These are phyloP conservation scores for Scheffersomyces lignosus DNA, from an alignment of 805 yeast species.

Conservation along the genomic window DNA sequence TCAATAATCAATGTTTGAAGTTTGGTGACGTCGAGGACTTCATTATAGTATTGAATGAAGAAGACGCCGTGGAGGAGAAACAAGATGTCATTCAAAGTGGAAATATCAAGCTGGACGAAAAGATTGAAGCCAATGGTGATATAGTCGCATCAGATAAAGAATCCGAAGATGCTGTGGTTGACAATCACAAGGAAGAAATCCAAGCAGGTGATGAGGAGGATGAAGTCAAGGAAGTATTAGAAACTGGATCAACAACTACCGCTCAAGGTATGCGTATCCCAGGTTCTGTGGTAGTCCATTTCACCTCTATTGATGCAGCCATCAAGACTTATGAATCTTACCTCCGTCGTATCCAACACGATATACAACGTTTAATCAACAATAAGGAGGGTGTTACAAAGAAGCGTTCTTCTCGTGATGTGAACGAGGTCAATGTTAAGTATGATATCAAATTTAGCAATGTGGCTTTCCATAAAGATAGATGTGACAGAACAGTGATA, in stretches of 20 bases:
- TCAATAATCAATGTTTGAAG: constrained; percentile 31
- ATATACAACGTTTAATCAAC: constrained; percentile 12
- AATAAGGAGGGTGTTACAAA: background rate
- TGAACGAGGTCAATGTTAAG: constrained; percentile 10
- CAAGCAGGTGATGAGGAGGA: background rate
- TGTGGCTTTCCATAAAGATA: constrained; percentile 32
- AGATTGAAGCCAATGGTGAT: background rate
- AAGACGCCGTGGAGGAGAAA: background rate
- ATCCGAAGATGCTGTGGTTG: background rate
- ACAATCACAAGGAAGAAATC: too few relatives aligned
- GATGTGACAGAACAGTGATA: constrained; percentile 35
- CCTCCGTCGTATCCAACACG: constrained; percentile 19
- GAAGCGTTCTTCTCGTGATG: constrained; percentile 5
- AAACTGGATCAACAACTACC: background rate
- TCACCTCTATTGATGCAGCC: constrained; percentile 47
- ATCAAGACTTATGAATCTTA: constrained; percentile 43
- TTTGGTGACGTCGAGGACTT: constrained; percentile 45
- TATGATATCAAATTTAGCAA: constrained; percentile 14
- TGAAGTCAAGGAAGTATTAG: background rate
- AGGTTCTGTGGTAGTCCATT: constrained; percentile 30
- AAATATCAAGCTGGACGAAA: constrained; percentile 1
- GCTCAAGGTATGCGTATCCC: background rate
- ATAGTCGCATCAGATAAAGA: background rate
- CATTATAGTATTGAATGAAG: constrained; percentile 9
- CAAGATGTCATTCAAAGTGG: constrained; percentile 3